phyloP scores from a whole-genome alignment of 805 yeast species.

The Ogataea haglerorum region DNA sequence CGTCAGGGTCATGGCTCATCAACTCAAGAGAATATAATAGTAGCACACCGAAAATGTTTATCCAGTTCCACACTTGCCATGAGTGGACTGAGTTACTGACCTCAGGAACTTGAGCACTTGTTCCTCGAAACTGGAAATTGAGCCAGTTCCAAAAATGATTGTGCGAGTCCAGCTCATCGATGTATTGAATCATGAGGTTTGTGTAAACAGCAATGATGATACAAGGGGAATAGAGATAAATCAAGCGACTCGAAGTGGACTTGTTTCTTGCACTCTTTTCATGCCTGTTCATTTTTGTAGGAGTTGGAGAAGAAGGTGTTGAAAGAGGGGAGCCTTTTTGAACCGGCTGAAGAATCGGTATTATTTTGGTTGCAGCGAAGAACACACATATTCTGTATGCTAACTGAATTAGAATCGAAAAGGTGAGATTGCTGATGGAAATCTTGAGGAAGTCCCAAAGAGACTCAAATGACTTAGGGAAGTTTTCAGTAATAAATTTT shows the following conservation, averaged over 20 bases:
- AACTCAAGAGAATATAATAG: conserved; percentile 79
- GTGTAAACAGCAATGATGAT: conserved; percentile 93
- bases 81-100: conserved; percentile 45
- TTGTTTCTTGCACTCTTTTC: conserved; percentile 9
- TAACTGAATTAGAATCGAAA: conserved; percentile 76
- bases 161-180: conserved; percentile 67
- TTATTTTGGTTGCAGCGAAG: conserved; percentile 86
- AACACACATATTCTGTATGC: conserved; percentile 85
- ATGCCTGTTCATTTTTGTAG: conserved; percentile 6
- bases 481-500: conserved; percentile 47
- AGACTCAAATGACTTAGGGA: conserved; percentile 51
- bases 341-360: conserved; percentile 52
- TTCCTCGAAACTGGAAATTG: conserved; percentile 20
- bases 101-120: conserved; percentile 1
- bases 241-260: conserved; percentile 44
- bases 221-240: conserved; percentile 91
- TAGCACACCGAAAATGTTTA: conserved; percentile 78
- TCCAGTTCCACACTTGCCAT: conserved; percentile 98
- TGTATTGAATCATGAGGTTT: conserved; percentile 86
- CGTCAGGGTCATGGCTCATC: conserved; percentile 37
- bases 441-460: conserved; percentile 51
- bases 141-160: conserved; percentile 34
- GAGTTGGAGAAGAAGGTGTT: conserved; percentile 22
- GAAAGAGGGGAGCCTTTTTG: conserved; percentile 21
- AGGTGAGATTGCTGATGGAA: conserved; percentile 62